These are phyloP conservation scores for Nemania sp. DNA, from an alignment of 2,329 filamentous ascomycete genomes.

Conservation along the genomic window DNA sequence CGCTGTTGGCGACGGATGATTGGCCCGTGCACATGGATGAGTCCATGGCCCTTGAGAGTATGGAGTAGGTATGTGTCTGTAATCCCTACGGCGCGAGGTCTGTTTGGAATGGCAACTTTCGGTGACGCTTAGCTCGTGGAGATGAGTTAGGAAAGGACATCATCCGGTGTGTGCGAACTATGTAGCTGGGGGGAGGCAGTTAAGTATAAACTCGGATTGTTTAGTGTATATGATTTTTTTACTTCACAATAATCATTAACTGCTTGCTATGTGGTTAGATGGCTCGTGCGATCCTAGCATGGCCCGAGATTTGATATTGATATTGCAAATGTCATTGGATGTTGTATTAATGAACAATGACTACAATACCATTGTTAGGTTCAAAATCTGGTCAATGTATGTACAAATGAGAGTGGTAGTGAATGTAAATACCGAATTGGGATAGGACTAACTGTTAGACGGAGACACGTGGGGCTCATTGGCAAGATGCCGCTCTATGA, in stretches of 20 bases:
- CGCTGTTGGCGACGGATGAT: not conserved
- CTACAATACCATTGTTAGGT: not conserved
- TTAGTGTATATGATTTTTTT: not conserved
- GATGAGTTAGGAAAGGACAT: not conserved
- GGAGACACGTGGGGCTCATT: conserved; percentile 19
- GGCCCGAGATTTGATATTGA: not conserved
- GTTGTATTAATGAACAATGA: not conserved
- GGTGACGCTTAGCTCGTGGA: not conserved
- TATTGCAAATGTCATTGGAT: not conserved
- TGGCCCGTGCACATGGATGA: conserved; percentile 22
- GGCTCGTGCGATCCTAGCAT: not conserved
- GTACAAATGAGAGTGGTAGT: not conserved
- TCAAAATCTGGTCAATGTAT: not conserved
- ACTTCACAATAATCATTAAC: not conserved
- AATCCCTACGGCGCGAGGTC: not conserved
- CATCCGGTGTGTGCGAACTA: not conserved
- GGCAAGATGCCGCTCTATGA: not conserved
- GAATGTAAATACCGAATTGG: not conserved
- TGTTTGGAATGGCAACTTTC: not conserved
- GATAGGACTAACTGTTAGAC: not conserved
- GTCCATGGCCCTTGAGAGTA: conserved; percentile 25
- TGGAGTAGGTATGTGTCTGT: not conserved
- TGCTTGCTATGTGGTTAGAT: not conserved
- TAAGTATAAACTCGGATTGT: not conserved
- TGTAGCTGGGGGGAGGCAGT: not conserved